Evolutionary conservation across 1,284 basidiomycete genomes (phyloP), one percentile per base, ranked within the genome.

Genomic region (Neonothopanus nambi): DNA sequence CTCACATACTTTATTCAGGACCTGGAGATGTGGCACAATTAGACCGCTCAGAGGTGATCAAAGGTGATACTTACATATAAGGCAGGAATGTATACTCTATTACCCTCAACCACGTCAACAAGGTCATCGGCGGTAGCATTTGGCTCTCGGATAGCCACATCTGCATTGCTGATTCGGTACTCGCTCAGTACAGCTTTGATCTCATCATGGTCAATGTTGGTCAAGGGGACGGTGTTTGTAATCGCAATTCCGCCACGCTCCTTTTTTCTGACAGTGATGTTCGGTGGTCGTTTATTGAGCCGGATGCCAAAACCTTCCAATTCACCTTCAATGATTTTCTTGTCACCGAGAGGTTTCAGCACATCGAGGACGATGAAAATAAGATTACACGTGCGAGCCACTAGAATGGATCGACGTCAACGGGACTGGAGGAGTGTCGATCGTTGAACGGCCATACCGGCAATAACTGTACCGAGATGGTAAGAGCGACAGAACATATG

Each of bases 291-390:
- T 74, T 98, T 98, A 78, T 99, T 99, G 54, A 99, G 78, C 44
- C 95, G 83, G 63, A 98, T 98, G 6, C 96, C 96, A 62, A 98
- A 98, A 26, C 95, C 95, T 80, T 99, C 96, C 58, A 99, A 72
- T 71, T 99, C 96, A 41, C 80, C 69, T 70, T 97, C 93, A 57
- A 99, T 92, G 64, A 97, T 76, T 52, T 84, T 89, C 67, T 99
- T 94, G 77, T 99, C 96, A 40, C 89, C 90, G 21, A 99, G 82
- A 11, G 97, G 97, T 74, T 99, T 99, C 38, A 97, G 82, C 12
- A 99, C 97, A 66, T 99, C 97, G 38, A 99, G 83, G 26, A 99
- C 91, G 68, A 99, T 98, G 71, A 98, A 99, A 61, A 99, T 98
- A 45, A 99, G 85, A 70, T 99, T 95, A 71, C 97, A 99, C 43